Conservation (phyloP, 2,329 filamentous ascomycete species). For the Xylogone sp. region DNA sequence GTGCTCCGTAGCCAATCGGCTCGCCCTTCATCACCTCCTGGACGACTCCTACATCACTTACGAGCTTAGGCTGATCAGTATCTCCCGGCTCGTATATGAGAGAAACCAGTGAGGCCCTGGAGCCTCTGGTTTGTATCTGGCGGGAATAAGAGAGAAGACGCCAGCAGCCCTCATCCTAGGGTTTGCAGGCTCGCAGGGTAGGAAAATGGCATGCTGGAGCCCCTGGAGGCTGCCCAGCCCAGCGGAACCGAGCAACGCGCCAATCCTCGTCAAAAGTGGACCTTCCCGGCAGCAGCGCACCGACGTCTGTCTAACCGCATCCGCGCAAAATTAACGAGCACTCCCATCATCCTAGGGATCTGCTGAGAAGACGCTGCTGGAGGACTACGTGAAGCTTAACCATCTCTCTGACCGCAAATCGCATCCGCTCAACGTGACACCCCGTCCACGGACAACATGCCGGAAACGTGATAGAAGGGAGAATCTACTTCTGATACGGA, state of each 20-base stretch:
- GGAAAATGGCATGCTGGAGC: neutral
- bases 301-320: conserved; percentile 19
- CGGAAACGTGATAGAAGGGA: neutral
- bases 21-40: too few species aligned
- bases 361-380: neutral
- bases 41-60: too few species aligned
- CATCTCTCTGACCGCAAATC: neutral
- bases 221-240: neutral
- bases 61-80: too few species aligned
- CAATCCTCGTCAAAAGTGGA: neutral
- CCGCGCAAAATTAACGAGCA: conserved; percentile 23
- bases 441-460: neutral
- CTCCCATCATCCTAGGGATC: neutral
- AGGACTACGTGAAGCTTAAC: neutral
- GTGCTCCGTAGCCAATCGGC: too few species aligned
- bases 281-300: neutral
- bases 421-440: neutral
- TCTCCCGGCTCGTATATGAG: too few species aligned
- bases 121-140: too few species aligned
- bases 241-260: neutral
- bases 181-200: too few species aligned
- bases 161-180: too few species aligned
- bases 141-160: too few species aligned
- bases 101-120: too few species aligned
- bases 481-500: neutral